Conservation (phyloP, 345 rosid species). For the Sisymbrium altissimum region DNA sequence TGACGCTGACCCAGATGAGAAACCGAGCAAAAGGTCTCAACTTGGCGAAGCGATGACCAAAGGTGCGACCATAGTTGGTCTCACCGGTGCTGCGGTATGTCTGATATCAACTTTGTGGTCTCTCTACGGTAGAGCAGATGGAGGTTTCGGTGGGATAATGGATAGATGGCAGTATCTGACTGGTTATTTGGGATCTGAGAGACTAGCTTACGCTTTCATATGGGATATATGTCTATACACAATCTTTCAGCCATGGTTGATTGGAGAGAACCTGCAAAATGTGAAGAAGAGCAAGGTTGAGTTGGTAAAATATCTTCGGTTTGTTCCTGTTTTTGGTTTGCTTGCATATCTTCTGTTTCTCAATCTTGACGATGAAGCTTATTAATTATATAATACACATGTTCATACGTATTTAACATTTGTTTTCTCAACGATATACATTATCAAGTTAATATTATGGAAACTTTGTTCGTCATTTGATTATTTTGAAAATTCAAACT, state of each 20-base stretch:
- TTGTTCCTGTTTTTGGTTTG: conserved; percentile 80
- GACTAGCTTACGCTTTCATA: conserved; percentile 85
- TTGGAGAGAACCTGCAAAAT: conserved; percentile 73
- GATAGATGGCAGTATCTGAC: conserved; percentile 68
- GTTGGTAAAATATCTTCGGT: conserved; percentile 60
- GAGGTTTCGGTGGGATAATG: conserved; percentile 52
- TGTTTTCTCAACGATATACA: too few relatives aligned
- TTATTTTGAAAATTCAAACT: not conserved
- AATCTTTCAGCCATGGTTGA: conserved; percentile 95
- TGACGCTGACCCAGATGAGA: conserved; percentile 37
- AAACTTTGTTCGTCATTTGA: not conserved
- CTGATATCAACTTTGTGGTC: conserved; percentile 68
- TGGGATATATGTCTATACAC: conserved; percentile 85
- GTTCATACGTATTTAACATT: not conserved
- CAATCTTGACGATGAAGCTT: conserved; percentile 43
- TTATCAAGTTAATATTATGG: too few relatives aligned
- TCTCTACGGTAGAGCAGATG: conserved; percentile 63
- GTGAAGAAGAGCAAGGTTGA: conserved; percentile 50
- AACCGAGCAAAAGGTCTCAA: conserved; percentile 49
- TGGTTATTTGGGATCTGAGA: conserved; percentile 75
- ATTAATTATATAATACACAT: not conserved
- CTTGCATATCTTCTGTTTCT: conserved; percentile 61
- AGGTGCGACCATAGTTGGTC: conserved; percentile 69
- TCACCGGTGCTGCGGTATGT: conserved; percentile 71
- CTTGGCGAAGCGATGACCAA: conserved; percentile 66